phyloP scores from a whole-genome alignment of 441 rosid genomes.

The Populus hybrid region DNA sequence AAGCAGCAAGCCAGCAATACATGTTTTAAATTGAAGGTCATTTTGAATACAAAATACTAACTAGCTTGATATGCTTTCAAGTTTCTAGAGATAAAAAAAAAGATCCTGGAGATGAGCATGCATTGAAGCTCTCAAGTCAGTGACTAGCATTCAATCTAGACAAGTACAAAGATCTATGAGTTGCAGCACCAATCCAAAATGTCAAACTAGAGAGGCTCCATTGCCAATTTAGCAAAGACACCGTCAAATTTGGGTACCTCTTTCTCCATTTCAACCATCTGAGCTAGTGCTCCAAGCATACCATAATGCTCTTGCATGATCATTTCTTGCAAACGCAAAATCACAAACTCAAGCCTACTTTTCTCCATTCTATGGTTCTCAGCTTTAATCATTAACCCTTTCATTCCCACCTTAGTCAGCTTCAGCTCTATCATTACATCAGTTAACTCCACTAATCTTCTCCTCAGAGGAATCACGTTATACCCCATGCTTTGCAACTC shows the following conservation, averaged over 20 bases:
- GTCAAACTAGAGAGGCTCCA: conserved; percentile 5
- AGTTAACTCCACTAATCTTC: conserved; percentile 16
- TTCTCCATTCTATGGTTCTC: conserved; percentile 25
- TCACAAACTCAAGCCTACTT: conserved; percentile 14
- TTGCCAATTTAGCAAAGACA: conserved; percentile 7
- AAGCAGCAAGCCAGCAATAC: too few species aligned
- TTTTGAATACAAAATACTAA: too few species aligned
- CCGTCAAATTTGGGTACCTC: conserved; percentile 4
- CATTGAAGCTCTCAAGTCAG: too few species aligned
- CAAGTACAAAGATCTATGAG: too few species aligned
- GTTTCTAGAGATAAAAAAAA: too few species aligned
- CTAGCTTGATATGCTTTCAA: too few species aligned
- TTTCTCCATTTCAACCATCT: conserved; percentile 14
- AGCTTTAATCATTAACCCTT: conserved; percentile 13
- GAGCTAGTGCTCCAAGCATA: conserved; percentile 10
- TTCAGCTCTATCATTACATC: conserved; percentile 12
- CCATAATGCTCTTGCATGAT: conserved; percentile 6
- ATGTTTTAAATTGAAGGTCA: too few species aligned
- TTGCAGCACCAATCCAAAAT: too few species aligned
- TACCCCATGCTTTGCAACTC: conserved; percentile 28
- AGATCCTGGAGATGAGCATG: too few species aligned
- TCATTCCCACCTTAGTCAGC: neutral
- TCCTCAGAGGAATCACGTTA: conserved; percentile 25
- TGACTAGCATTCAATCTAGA: too few species aligned
- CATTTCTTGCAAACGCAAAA: conserved; percentile 14